Conservation (phyloP, 352 stramenopile species). For the Globisporangium lucens region DNA sequence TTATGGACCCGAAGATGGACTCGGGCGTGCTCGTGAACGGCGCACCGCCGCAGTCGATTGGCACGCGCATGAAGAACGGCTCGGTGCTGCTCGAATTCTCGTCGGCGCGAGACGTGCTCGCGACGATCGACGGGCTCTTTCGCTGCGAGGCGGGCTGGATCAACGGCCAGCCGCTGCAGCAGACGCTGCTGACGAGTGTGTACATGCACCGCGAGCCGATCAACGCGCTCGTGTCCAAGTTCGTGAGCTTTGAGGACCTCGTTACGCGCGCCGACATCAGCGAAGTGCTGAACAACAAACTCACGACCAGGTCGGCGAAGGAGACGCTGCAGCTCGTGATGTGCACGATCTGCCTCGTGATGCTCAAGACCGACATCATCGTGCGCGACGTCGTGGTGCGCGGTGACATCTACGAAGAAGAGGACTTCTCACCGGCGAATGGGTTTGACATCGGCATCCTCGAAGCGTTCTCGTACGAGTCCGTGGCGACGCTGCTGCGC, state of each 20-base stretch:
- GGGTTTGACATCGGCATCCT: constrained; percentile 59
- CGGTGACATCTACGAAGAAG: constrained; percentile 96
- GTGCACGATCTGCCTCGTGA: constrained; percentile 54
- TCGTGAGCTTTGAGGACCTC: constrained; percentile 21
- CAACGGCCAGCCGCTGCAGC: constrained; percentile 75
- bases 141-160: constrained; percentile 80
- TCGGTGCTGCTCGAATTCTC: constrained; percentile 55
- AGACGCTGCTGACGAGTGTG: constrained; percentile 89
- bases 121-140: constrained; percentile 76
- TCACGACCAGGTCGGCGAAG: constrained; percentile 27
- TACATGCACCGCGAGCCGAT: constrained; percentile 85
- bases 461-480: constrained; percentile 34
- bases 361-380: constrained; percentile 75
- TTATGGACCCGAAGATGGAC: constrained; percentile 95
- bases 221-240: constrained; percentile 53
- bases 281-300: constrained; percentile 26
- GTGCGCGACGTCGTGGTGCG: constrained; percentile 84
- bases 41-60: constrained; percentile 49
- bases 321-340: constrained; percentile 77
- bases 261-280: constrained; percentile 23
- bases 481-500: constrained; percentile 37
- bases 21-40: constrained; percentile 80
- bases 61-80: constrained; percentile 38
- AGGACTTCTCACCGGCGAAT: constrained; percentile 89
- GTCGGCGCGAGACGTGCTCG: constrained; percentile 64